Conservation (phyloP, 805 yeast species). For the Lipomyces chichibuensis region DNA sequence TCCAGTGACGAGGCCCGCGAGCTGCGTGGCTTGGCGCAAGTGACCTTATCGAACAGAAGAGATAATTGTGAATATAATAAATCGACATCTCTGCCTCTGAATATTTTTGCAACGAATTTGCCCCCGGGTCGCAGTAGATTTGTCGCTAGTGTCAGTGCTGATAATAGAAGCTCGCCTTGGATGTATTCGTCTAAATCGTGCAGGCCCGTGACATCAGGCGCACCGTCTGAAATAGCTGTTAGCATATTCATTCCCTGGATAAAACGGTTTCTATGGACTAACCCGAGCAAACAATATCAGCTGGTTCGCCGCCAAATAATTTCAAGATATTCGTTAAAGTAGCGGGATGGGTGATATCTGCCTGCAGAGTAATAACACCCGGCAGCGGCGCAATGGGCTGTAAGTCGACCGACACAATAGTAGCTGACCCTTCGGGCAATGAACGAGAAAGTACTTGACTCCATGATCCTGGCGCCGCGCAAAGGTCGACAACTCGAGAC, state of each 20-base stretch:
- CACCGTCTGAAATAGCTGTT: conserved; percentile 66
- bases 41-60: conserved; percentile 76
- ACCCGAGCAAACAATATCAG: conserved; percentile 86
- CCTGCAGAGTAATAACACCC: conserved; percentile 87
- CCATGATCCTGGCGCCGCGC: conserved; percentile 99
- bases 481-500: conserved; percentile 86
- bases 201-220: conserved; percentile 97
- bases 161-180: conserved; percentile 88
- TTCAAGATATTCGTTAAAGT: conserved; percentile 76
- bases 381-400: conserved; percentile 98
- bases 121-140: conserved; percentile 90
- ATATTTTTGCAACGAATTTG: conserved; percentile 91
- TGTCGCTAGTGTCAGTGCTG: conserved; percentile 90
- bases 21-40: conserved; percentile 95
- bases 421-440: conserved; percentile 49
- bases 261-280: background rate
- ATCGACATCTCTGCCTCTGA: conserved; percentile 95
- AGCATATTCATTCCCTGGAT: background rate
- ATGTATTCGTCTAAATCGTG: conserved; percentile 97
- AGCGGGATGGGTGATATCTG: conserved; percentile 95
- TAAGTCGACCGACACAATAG: conserved; percentile 90
- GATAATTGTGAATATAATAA: conserved; percentile 91
- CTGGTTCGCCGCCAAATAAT: conserved; percentile 86
- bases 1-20: conserved; percentile 94
- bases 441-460: conserved; percentile 86